Base-by-base conservation (phyloP, 805 yeast species). In the Pichia manshurica region DNA sequence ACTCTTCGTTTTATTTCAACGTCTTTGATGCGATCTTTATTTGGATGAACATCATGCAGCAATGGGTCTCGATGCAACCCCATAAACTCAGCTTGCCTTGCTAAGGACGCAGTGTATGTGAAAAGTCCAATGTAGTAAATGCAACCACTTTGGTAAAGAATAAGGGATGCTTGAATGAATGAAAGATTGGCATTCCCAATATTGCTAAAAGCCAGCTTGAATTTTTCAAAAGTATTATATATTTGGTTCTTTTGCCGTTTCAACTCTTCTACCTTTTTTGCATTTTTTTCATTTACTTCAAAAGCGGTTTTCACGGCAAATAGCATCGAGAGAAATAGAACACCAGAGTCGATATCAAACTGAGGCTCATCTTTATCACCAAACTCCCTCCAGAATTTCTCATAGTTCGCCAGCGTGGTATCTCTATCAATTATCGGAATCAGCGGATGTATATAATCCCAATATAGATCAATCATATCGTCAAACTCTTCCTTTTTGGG, bases 31-130 rank as follows among this genome's bases (percentile, higher is more conserved):
- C 44, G n/a, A n/a, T 32, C 42, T 16, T 39, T 45, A 9, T 45
- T 31, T 5, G 50, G 47, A 34, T 37, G 37, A 17, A 45, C 49
- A 33, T 52, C 45, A 46, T 50, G 51, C 16, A 52, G 10, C 5
- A 50, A 4, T 5, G 55, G 53, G 37, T 53, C 56, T 44, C 53
- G 39, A 42, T 48, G 56, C 10, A 53, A 21, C 1, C 56, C 53
- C 52, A 53, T 50, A 16, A 38, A 50, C 39, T 50, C 56, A 1
- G 56, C 53, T 16, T 48, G 49, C 19, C 56, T 45, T 4, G 53
- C 25, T 19, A 53, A 39, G 9, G 43, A 45, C 9, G 53, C 50
- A 10, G 56, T 53, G 17, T 44, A 47, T 3, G 56, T 36, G 38
- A 50, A 50, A 19, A 50, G 23, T 1, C 50, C 53, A 16, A 50